Base-by-base conservation (phyloP, 2,329 filamentous ascomycete species). In the Colletotrichum magnum region DNA sequence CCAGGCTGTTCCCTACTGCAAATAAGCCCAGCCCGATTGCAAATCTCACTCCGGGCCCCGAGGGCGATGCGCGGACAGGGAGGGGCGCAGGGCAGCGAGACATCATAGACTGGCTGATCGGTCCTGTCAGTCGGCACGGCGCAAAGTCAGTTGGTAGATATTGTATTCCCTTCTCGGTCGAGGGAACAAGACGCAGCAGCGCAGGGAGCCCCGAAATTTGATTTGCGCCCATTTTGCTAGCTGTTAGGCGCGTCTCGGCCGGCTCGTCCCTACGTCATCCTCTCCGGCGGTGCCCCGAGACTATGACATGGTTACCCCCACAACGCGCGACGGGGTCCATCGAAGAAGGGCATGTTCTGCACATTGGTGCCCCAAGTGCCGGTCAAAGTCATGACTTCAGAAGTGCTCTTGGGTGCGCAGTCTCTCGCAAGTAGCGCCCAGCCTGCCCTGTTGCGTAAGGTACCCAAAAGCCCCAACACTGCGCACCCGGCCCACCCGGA, bases 261-360 rank as follows among this genome's bases (percentile, higher is more conserved):
- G 52, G 24, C 51, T 36, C 45, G 12, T 16, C 45, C 26, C 62
- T 69, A 66, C 67, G 67, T 69, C 67, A 69, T 57, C 28, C n/a
- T 18, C 24, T 45, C 26, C 28, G 50, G 50, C 36, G 45, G 45
- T 28, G 52, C 51, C 45, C 62, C 56, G 26, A 66, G 51, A 52
- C 36, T 63, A 69, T 66, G 67, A 69, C 67, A 69, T 61, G 62
- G 21, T 61, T 47, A 53, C 32, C 67, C 66, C 66, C 67, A 69
- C 67, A 69, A 66, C 43, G 62, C 56, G 62, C 60, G 18, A 63
- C 60, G 36, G 39, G 60, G 43, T 47, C 36, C 28, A 52, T 18
- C 36, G 32, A 41, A 26, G 51, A 39, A 56, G 60, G 60, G n/a
- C 51, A 28, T 32, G 24, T 32, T 32, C 41, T 43, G 41, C 54